Conservation (phyloP, 2,329 filamentous ascomycete genomes). For the Fonsecaea pugnacius region DNA sequence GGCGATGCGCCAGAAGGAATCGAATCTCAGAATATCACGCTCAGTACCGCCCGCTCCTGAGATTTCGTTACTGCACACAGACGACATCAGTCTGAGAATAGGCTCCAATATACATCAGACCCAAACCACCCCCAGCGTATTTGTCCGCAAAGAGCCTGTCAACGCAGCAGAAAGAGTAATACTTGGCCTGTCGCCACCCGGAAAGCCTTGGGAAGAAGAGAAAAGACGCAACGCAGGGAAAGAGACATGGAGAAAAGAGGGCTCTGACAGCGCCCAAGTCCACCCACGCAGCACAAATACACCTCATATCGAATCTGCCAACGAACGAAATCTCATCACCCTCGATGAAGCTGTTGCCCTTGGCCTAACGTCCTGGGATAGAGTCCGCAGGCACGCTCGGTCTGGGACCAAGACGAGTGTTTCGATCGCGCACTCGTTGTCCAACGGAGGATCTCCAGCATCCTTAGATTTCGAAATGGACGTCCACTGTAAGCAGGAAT, state of each 20-base stretch:
- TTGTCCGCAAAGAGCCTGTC: not conserved
- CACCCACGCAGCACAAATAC: not conserved
- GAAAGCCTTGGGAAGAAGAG: not conserved
- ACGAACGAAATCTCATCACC: not conserved
- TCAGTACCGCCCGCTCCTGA: conserved; percentile 37
- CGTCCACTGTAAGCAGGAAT: not conserved
- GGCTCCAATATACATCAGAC: conserved; percentile 33
- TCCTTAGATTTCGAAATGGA: not conserved
- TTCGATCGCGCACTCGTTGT: not conserved
- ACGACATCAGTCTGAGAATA: conserved; percentile 36
- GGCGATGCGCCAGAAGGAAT: not conserved
- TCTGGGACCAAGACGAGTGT: not conserved
- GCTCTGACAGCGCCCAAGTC: not conserved
- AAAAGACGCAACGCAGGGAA: not conserved
- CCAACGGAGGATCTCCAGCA: not conserved
- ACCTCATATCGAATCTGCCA: not conserved
- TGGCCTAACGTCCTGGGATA: conserved; percentile 5
- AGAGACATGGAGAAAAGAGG: not conserved
- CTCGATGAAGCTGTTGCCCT: conserved; percentile 8
- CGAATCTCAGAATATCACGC: conserved; percentile 5
- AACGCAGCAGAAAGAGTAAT: not conserved
- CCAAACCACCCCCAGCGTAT: conserved; percentile 11
- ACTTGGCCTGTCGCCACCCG: not conserved
- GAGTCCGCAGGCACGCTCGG: not conserved
- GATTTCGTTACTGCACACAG: conserved; percentile 27